Evolutionary conservation across 2,329 filamentous ascomycete genomes (phyloP).

Genomic region (Chaetomiaceae sp.): DNA sequence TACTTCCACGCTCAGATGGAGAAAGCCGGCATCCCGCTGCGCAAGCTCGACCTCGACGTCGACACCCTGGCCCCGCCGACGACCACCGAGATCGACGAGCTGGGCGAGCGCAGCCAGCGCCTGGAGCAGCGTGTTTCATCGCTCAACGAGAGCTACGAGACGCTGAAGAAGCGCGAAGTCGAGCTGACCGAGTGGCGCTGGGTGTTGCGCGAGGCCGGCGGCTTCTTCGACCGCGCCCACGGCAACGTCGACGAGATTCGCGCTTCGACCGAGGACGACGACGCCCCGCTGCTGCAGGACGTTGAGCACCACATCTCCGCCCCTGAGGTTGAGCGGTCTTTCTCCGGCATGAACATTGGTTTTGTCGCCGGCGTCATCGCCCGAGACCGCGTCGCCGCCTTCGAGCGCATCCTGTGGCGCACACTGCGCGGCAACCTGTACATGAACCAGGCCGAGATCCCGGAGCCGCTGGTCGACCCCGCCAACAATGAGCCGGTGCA

Average conservation of each 20-base stretch:
- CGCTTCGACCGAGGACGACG: conserved; percentile 80
- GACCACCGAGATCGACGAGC: conserved; percentile 91
- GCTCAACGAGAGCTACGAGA: conserved; percentile 97
- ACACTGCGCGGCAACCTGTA: conserved; percentile 96
- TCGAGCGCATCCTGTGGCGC: conserved; percentile 96
- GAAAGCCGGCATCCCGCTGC: conserved; percentile 77
- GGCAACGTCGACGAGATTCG: conserved; percentile 96
- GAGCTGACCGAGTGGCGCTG: conserved; percentile 98
- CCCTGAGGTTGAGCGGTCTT: conserved; percentile 71
- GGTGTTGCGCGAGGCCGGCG: conserved; percentile 91
- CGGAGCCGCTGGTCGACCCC: conserved; percentile 86
- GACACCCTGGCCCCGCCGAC: conserved; percentile 81
- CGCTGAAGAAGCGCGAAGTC: conserved; percentile 92
- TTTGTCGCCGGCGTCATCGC: conserved; percentile 96
- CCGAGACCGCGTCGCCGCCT: conserved; percentile 85
- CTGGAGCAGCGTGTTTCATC: conserved; percentile 87
- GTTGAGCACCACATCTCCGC: conserved; percentile 72
- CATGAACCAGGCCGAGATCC: conserved; percentile 99
- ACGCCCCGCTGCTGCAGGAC: conserved; percentile 88
- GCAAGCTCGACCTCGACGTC: conserved; percentile 85
- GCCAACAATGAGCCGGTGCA: conserved; percentile 83
- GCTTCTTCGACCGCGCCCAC: conserved; percentile 94
- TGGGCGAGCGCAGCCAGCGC: conserved; percentile 85
- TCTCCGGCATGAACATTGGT: conserved; percentile 97
- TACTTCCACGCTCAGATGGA: conserved; percentile 97